A percentile compares a stretch with the other conserved stretches of the same genome.
Evolutionary conservation across 2,329 filamentous ascomycete species (phyloP).

Genomic region (Colletotrichum sp.): DNA sequence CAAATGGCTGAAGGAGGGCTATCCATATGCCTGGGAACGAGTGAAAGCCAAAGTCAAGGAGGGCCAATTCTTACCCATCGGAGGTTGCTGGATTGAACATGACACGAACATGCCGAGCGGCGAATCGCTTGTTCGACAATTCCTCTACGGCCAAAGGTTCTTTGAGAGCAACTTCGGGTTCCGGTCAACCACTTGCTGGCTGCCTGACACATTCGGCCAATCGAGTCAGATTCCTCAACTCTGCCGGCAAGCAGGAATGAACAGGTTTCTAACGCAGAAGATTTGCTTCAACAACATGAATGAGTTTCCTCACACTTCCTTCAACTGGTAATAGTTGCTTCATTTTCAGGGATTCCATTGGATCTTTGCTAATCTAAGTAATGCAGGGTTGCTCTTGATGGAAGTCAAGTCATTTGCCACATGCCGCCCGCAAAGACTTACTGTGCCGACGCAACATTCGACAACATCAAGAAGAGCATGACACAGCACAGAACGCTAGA

Average conservation of each 20-base stretch:
- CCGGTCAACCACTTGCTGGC: constrained; percentile 70
- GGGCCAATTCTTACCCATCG: constrained; percentile 70
- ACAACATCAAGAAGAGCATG: constrained; percentile 68
- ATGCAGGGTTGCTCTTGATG: constrained; percentile 61
- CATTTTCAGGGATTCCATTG: no score
- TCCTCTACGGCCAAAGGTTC: constrained; percentile 71
- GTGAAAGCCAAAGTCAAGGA: constrained; percentile 72
- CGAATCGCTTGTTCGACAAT: constrained; percentile 70
- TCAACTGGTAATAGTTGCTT: constrained; percentile 57
- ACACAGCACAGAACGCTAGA: constrained; percentile 72
- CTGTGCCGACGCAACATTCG: constrained; percentile 69
- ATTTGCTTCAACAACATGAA: constrained; percentile 78
- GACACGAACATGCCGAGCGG: constrained; percentile 74
- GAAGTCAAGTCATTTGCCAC: constrained; percentile 72
- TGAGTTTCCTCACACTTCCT: constrained; percentile 74
- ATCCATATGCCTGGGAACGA: constrained; percentile 68
- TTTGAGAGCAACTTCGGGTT: constrained; percentile 71
- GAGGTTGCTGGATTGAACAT: constrained; percentile 74
- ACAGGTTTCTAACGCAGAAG: constrained; percentile 72
- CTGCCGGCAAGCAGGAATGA: constrained; percentile 71
- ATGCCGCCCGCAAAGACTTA: constrained; percentile 73
- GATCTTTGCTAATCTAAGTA: no score
- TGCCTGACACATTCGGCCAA: constrained; percentile 74
- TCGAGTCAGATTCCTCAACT: constrained; percentile 71
- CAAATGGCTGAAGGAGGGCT: constrained; percentile 71